These are phyloP conservation scores for Aurinia saxatilis DNA, from an alignment of 345 rosid species.

Conservation along the genomic window DNA sequence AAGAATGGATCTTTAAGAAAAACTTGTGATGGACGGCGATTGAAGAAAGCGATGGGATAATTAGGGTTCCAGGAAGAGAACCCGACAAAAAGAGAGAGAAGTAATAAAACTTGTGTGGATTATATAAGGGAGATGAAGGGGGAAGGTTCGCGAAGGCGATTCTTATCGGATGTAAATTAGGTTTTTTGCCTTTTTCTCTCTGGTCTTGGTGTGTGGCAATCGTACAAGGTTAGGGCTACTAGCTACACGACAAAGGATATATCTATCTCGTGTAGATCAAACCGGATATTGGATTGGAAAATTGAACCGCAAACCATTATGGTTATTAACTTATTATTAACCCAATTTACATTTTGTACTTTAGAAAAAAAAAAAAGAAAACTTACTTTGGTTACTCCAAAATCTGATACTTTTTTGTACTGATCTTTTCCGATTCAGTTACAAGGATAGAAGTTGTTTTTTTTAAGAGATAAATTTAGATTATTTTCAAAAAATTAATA, in stretches of 20 bases:
- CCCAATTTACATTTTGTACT: too few species aligned
- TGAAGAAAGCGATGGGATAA: conserved; percentile 1
- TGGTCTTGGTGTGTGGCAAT: neutral
- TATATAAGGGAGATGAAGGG: neutral
- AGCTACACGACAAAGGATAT: conserved; percentile 11
- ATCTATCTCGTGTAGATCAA: neutral
- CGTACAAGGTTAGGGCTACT: conserved; percentile 10
- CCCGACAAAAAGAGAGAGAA: neutral
- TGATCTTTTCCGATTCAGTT: too few species aligned
- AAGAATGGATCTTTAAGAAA: neutral
- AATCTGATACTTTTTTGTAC: too few species aligned
- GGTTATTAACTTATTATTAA: too few species aligned
- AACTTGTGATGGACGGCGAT: conserved; percentile 16
- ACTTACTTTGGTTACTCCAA: too few species aligned
- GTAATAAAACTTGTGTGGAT: neutral
- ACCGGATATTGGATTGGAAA: neutral
- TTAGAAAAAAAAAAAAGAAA: too few species aligned
- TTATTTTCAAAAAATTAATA: too few species aligned
- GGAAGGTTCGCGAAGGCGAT: conserved; percentile 1
- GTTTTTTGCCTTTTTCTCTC: neutral
- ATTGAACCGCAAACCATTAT: neutral
- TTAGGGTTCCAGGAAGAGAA: conserved; percentile 3
- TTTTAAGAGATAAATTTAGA: too few species aligned
- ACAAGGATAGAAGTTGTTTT: too few species aligned
- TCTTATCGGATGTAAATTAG: neutral